Conservation (phyloP, 805 yeast genomes). For the Saturnispora ahearnii region DNA sequence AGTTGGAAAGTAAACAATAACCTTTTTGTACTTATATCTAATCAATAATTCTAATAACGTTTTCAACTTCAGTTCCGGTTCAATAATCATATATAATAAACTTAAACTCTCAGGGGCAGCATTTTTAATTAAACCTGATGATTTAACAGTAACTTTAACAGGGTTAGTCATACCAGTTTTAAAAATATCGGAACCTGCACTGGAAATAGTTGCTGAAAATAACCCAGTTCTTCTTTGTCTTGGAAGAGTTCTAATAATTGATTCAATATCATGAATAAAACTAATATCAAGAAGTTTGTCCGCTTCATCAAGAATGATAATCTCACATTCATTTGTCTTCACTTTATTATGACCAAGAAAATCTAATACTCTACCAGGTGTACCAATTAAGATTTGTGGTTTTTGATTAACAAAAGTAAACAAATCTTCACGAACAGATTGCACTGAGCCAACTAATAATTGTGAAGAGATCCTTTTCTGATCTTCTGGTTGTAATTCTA, state of each 20-base stretch:
- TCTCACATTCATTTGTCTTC: constrained; percentile 55
- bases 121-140: constrained; percentile 26
- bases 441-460: constrained; percentile 54
- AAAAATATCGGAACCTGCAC: constrained; percentile 71
- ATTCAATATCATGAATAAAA: constrained; percentile 58
- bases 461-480: constrained; percentile 40
- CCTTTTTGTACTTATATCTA: constrained; percentile 56
- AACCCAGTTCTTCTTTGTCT: constrained; percentile 90
- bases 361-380: constrained; percentile 85
- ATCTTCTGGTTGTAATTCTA: constrained; percentile 49
- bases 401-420: constrained; percentile 40
- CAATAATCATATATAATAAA: constrained; percentile 49
- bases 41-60: constrained; percentile 44
- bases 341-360: constrained; percentile 53
- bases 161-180: constrained; percentile 92
- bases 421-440: constrained; percentile 62
- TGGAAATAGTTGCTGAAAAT: constrained; percentile 86
- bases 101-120: constrained; percentile 55
- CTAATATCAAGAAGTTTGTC: constrained; percentile 78
- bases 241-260: constrained; percentile 63
- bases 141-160: constrained; percentile 71
- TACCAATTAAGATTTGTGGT: constrained; percentile 79
- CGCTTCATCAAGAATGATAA: constrained; percentile 84
- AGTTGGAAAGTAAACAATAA: constrained; percentile 89
- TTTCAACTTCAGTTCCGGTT: constrained; percentile 55